Evolutionary conservation across 805 yeast genomes (phyloP).

Genomic region (Starmerella floris): DNA sequence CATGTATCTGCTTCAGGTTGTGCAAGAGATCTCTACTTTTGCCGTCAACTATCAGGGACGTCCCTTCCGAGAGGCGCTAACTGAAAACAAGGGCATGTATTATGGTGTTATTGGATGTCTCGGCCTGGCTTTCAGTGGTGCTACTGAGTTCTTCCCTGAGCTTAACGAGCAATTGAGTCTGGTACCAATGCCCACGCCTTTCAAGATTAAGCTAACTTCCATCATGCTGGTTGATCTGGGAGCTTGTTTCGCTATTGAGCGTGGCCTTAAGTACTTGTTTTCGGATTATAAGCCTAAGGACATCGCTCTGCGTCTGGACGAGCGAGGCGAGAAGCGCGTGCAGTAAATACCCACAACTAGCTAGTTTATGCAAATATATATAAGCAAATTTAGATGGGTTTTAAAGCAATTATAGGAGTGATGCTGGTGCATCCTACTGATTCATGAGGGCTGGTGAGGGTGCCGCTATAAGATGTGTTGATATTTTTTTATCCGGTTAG

Average conservation of each 20-base stretch:
- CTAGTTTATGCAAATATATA: background rate
- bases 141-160: conserved; percentile 92
- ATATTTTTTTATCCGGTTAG: too few relatives aligned
- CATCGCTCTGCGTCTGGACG: conserved; percentile 43
- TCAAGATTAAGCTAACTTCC: conserved; percentile 64
- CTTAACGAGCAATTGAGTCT: conserved; percentile 81
- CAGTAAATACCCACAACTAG: background rate
- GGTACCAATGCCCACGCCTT: conserved; percentile 65
- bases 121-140: conserved; percentile 73
- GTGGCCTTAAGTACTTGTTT: conserved; percentile 67
- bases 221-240: conserved; percentile 65
- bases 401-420: too few relatives aligned
- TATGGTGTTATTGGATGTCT: conserved; percentile 89
- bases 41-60: conserved; percentile 96
- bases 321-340: conserved; percentile 18
- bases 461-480: too few relatives aligned
- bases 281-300: conserved; percentile 89
- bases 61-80: conserved; percentile 85
- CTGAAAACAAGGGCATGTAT: conserved; percentile 91
- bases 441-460: too few relatives aligned
- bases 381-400: too few relatives aligned
- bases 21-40: conserved; percentile 94
- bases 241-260: conserved; percentile 64
- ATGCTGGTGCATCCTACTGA: too few relatives aligned
- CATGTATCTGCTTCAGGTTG: conserved; percentile 82